Evolutionary conservation across 1,284 basidiomycete species (phyloP).

Genomic region (Meira nashicola): DNA sequence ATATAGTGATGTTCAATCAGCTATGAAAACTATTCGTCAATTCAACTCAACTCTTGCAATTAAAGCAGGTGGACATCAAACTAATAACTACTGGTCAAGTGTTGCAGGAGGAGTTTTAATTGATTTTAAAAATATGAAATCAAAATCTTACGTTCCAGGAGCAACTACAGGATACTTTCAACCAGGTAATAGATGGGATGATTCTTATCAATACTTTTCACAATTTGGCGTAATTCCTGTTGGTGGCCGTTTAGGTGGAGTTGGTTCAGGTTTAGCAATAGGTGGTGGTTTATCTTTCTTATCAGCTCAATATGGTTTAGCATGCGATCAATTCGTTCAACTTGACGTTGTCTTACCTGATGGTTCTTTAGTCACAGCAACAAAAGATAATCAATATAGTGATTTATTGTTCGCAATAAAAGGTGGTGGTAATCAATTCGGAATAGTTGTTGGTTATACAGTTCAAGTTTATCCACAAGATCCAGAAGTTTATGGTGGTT

Average conservation of each 20-base stretch:
- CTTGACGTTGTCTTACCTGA: constrained; percentile 31
- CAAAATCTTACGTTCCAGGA: constrained; percentile 14
- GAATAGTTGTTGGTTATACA: constrained; percentile 25
- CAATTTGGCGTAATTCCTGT: constrained; percentile 18
- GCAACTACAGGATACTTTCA: constrained; percentile 11
- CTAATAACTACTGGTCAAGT: constrained; percentile 28
- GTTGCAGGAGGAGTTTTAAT: constrained; percentile 23
- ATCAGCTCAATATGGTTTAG: constrained; percentile 31
- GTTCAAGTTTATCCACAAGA: constrained; percentile 26
- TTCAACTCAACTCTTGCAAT: constrained; percentile 23
- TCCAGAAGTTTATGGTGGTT: constrained; percentile 7
- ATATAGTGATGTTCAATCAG: background rate
- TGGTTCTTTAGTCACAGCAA: constrained; percentile 26
- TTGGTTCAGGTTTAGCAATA: constrained; percentile 28
- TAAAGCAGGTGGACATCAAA: constrained; percentile 30
- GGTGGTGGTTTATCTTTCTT: constrained; percentile 26
- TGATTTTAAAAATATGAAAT: constrained; percentile 21
- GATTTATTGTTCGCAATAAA: constrained; percentile 31
- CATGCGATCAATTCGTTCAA: constrained; percentile 25
- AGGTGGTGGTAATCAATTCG: constrained; percentile 35
- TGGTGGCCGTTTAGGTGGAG: constrained; percentile 24
- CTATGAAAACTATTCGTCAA: constrained; percentile 8
- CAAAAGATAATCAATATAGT: constrained; percentile 19
- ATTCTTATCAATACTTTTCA: constrained; percentile 19
- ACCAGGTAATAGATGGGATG: constrained; percentile 24